A percentile compares a stretch with the other conserved stretches of the same genome.
Conservation (phyloP, 495 filamentous ascomycete species). For the Polyplosphaeria fusca region DNA sequence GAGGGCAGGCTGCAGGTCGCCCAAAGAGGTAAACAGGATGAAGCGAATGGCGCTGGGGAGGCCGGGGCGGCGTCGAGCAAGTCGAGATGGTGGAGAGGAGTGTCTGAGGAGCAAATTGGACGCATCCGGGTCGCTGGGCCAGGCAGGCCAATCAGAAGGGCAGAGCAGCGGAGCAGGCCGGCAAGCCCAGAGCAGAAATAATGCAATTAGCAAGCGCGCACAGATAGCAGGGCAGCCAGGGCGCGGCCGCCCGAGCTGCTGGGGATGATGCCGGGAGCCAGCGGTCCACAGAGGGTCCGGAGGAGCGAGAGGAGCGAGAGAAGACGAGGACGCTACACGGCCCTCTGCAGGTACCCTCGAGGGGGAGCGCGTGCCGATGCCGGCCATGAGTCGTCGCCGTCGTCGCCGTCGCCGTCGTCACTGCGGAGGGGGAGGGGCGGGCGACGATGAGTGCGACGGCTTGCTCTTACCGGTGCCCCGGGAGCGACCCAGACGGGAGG, state of each 20-base stretch:
- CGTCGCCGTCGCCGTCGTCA: too few species aligned
- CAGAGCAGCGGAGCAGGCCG: background rate
- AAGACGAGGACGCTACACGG: background rate
- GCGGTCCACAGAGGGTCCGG: slow-evolving; percentile 1
- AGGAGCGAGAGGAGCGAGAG: background rate
- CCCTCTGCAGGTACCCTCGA: slow-evolving; percentile 4
- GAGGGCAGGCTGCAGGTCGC: background rate
- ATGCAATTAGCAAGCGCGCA: slow-evolving; percentile 4
- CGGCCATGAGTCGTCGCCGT: slow-evolving; percentile 12
- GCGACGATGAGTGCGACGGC: too few species aligned
- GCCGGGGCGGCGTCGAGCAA: background rate
- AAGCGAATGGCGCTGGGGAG: slow-evolving; percentile 13
- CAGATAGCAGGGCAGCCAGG: slow-evolving; percentile 4
- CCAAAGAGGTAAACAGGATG: slow-evolving; percentile 5
- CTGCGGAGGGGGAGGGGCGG: too few species aligned
- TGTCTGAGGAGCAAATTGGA: slow-evolving; percentile 12
- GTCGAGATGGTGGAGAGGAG: background rate
- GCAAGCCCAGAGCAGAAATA: too few species aligned
- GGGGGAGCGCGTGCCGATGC: background rate
- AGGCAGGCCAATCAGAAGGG: background rate
- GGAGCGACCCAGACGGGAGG: slow-evolving; percentile 4
- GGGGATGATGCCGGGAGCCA: slow-evolving; percentile 14
- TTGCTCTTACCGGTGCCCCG: slow-evolving; percentile 7
- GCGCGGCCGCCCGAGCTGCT: background rate
- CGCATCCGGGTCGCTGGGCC: slow-evolving; percentile 1